These are phyloP conservation scores for Phytophthora fragariae DNA, from an alignment of 352 stramenopile genomes.

Conservation along the genomic window DNA sequence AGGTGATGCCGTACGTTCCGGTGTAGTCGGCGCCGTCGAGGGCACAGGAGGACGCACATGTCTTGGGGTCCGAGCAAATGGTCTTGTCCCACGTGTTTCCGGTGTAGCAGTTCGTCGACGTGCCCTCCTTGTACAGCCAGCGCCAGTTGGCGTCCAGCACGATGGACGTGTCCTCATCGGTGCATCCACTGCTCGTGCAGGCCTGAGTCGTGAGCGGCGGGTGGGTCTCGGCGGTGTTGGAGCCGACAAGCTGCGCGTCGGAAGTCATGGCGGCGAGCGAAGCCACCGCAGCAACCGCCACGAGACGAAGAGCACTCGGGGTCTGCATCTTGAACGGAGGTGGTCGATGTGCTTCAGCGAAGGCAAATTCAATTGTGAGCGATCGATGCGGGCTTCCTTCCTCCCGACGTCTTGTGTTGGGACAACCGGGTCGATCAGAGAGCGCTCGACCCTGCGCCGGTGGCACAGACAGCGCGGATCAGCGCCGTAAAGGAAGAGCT, in stretches of 20 bases:
- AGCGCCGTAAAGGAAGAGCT: conserved; percentile 32
- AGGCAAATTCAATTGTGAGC: conserved; percentile 42
- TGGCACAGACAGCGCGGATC: conserved; percentile 33
- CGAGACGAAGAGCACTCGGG: conserved; percentile 32
- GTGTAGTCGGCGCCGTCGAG: conserved; percentile 65
- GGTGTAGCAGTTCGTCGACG: conserved; percentile 63
- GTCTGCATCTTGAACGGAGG: conserved; percentile 33
- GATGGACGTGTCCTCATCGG: conserved; percentile 50
- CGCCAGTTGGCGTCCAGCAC: conserved; percentile 73
- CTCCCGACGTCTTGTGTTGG: conserved; percentile 6
- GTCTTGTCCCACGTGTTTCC: conserved; percentile 51
- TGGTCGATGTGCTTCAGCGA: conserved; percentile 17
- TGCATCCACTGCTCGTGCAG: conserved; percentile 40
- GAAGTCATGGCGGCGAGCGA: conserved; percentile 12
- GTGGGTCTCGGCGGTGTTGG: conserved; percentile 49
- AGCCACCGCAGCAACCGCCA: conserved; percentile 19
- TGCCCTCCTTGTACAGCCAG: conserved; percentile 60
- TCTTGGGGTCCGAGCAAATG: conserved; percentile 54
- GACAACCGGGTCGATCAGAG: conserved; percentile 27
- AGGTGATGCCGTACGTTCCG: conserved; percentile 57
- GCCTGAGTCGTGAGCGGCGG: conserved; percentile 43
- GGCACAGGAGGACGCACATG: conserved; percentile 52
- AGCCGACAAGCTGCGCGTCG: conserved; percentile 48
- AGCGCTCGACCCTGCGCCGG: conserved; percentile 11
- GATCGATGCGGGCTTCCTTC: background rate